Percentiles rank a stretch among this genome's conserved stretches.
Conservation (phyloP, 371 early-diverging fungal genomes). For the Mucor velutinosus region DNA sequence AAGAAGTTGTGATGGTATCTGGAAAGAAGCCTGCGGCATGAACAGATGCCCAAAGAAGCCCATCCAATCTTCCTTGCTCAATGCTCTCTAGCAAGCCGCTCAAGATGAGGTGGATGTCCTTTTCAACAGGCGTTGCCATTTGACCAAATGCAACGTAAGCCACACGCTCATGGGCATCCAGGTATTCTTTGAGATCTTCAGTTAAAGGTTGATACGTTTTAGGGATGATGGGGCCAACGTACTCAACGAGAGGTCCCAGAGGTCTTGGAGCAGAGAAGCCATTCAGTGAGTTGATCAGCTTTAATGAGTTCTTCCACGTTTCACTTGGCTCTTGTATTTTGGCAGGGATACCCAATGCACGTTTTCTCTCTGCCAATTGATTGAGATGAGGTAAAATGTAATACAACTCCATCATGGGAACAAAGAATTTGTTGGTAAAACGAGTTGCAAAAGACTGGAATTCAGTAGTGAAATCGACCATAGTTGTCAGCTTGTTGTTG, state of each 20-base stretch:
- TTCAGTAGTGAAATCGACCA: constrained; percentile 4
- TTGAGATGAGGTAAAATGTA: background rate
- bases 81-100: constrained; percentile 21
- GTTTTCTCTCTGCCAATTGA: background rate
- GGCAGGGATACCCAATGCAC: background rate
- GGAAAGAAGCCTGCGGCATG: constrained; percentile 13
- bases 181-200: constrained; percentile 10
- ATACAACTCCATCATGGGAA: background rate
- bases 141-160: constrained; percentile 48
- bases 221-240: constrained; percentile 35
- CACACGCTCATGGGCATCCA: constrained; percentile 24
- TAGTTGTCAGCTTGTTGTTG: background rate
- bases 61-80: constrained; percentile 27
- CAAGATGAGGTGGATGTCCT: constrained; percentile 21
- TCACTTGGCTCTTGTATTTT: background rate
- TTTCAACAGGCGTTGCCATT: constrained; percentile 13
- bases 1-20: constrained; percentile 2
- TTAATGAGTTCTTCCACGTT: constrained; percentile 14
- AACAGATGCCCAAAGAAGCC: constrained; percentile 33
- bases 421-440: background rate
- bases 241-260: constrained; percentile 33
- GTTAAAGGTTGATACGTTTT: constrained; percentile 18
- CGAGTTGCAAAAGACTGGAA: constrained; percentile 2
- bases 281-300: constrained; percentile 27
- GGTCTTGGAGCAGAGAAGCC: constrained; percentile 32